Evolutionary conservation across 495 filamentous ascomycete genomes (phyloP), one percentile per base, ranked within the genome.

Genomic region (Aspergillus egyptiacus): DNA sequence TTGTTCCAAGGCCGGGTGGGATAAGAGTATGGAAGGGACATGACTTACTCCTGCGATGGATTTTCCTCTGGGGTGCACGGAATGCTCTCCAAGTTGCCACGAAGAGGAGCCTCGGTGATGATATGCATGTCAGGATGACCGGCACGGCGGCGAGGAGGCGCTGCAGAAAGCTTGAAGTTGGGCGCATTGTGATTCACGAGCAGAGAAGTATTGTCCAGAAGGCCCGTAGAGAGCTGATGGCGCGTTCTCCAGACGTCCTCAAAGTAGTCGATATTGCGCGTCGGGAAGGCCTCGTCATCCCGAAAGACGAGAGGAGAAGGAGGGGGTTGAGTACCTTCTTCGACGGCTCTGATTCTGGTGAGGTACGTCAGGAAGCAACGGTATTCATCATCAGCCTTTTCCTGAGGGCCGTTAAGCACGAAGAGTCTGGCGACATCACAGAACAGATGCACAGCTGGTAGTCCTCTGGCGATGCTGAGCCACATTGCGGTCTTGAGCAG

Each of bases 391-490:
- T 42, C 50, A 6, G 47, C 27, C 1, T 18, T 11, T 10, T 31
- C 27, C 25, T 40, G 23, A 1, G 50, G 53, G 14, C 46, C 33
- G 23, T 32, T 30, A 3, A 43, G 17, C 4, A 52, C 50, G 19
- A 65, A 65, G 2, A 53, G 36, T 9, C 56, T 50, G 8, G 43
- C 50, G 13, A 58, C 20, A 30, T 65, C 60, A 37, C 56, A 61
- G 34, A 61, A 65, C 6, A 65, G 52, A 43, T 65, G 62, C 6
- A 63, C 62, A 3, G 62, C 57, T 2, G 62, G 22, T 2, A 56
- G 40, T 14, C 62, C 62, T 31, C 62, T 49, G n/a, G 57, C 60
- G 2, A 63, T 30, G 18, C 48, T 42, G 17, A 65, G 51, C 62
- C 62, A 65, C 22, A 60, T 22, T 0, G 57, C 57, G 4, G 46